These are phyloP conservation scores for Phaeophleospora eucalypticola DNA, from an alignment of 2,329 filamentous ascomycete genomes.

Conservation along the genomic window DNA sequence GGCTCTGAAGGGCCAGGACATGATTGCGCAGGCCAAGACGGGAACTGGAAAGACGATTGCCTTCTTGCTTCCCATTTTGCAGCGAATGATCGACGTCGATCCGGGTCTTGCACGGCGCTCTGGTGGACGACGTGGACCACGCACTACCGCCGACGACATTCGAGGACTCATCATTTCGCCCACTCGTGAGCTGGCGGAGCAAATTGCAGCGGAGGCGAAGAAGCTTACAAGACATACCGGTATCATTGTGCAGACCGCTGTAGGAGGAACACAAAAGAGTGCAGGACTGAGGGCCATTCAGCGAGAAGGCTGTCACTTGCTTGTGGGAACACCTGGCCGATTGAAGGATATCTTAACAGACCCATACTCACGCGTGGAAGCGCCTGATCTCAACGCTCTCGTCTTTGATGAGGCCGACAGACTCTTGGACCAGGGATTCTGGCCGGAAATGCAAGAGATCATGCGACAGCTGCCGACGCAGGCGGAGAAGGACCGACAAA, in stretches of 20 bases:
- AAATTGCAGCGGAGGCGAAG: constrained; percentile 66
- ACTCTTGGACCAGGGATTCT: constrained; percentile 58
- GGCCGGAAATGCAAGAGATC: constrained; percentile 47
- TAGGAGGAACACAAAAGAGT: constrained; percentile 81
- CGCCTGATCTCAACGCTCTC: constrained; percentile 56
- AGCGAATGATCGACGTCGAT: constrained; percentile 67
- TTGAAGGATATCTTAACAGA: constrained; percentile 77
- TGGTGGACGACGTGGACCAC: constrained; percentile 45
- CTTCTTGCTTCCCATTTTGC: constrained; percentile 81
- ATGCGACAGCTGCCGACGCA: constrained; percentile 57
- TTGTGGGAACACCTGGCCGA: constrained; percentile 87
- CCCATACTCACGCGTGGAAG: constrained; percentile 56
- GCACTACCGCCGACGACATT: constrained; percentile 52
- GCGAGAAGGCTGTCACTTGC: constrained; percentile 74
- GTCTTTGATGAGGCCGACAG: constrained; percentile 66
- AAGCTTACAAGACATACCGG: constrained; percentile 63
- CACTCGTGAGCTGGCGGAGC: constrained; percentile 60
- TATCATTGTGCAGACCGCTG: constrained; percentile 70
- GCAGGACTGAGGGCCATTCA: constrained; percentile 65
- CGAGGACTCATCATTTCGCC: constrained; percentile 59
- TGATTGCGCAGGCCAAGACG: constrained; percentile 91
- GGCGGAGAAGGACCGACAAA: constrained; percentile 68
- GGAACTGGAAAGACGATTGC: constrained; percentile 95
- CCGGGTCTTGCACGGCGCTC: constrained; percentile 53
- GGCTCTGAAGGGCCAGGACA: constrained; percentile 73